These are phyloP conservation scores for Handroanthus guayacan DNA, from an alignment of 257 asterid species.

Conservation along the genomic window DNA sequence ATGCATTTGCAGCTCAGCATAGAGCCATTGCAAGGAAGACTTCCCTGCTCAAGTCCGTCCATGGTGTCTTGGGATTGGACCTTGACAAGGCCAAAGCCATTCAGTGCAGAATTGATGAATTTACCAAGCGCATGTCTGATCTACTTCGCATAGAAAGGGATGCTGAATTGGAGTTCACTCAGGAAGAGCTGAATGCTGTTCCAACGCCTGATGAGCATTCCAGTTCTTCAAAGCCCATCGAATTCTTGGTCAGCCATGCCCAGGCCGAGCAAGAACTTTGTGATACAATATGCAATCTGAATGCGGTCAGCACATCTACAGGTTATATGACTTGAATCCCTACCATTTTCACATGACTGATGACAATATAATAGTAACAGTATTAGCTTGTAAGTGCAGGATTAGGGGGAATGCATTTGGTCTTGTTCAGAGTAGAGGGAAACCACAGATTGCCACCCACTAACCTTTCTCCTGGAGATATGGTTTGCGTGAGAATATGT, in stretches of 20 bases:
- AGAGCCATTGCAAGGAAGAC: conserved; percentile 86
- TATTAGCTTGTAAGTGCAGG: conserved; percentile 55
- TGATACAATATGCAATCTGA: conserved; percentile 92
- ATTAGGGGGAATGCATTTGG: conserved; percentile 97
- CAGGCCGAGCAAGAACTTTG: conserved; percentile 95
- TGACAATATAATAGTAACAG: conserved; percentile 23
- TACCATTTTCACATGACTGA: conserved; percentile 13
- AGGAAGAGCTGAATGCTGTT: conserved; percentile 91
- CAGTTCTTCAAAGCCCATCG: conserved; percentile 67
- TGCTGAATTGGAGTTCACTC: conserved; percentile 87
- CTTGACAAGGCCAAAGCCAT: conserved; percentile 72
- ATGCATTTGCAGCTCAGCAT: conserved; percentile 80
- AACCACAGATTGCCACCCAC: conserved; percentile 93
- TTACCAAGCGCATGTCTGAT: conserved; percentile 71
- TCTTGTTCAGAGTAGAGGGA: conserved; percentile 85
- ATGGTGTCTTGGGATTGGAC: conserved; percentile 75
- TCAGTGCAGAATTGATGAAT: conserved; percentile 74
- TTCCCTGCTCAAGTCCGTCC: conserved; percentile 53
- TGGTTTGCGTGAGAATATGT: conserved; percentile 95
- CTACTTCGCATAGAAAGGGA: conserved; percentile 90
- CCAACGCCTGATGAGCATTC: conserved; percentile 75
- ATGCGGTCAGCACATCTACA: conserved; percentile 87
- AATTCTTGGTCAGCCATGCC: conserved; percentile 88
- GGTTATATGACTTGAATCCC: conserved; percentile 49
- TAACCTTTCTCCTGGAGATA: conserved; percentile 96